Evolutionary conservation across 75 land plant species (phyloP).

Genomic region (Pinus tabuliformis): DNA sequence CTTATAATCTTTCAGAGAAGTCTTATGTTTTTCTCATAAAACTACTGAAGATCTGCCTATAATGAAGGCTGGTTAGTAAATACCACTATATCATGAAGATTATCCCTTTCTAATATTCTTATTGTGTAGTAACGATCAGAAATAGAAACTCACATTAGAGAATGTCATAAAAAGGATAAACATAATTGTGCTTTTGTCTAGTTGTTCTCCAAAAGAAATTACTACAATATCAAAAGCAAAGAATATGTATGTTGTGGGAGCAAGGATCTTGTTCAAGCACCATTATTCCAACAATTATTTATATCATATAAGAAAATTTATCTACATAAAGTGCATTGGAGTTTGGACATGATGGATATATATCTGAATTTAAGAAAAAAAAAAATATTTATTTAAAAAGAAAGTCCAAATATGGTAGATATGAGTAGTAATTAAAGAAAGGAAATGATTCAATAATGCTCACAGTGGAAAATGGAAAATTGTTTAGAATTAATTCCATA

Average conservation of each 20-base stretch:
- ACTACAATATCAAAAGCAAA: constrained; percentile 97
- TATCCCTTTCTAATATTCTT: background rate
- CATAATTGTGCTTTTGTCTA: constrained; percentile 83
- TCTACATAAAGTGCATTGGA: no score
- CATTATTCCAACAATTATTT: background rate
- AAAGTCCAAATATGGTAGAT: background rate
- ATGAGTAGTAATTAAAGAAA: background rate
- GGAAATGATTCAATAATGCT: no score
- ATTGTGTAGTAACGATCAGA: background rate
- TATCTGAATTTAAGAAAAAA: background rate
- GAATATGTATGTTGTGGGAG: constrained; percentile 93
- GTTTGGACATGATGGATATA: no score
- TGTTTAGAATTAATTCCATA: background rate
- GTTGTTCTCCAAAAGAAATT: constrained; percentile 96
- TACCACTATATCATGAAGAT: background rate
- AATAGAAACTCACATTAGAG: background rate
- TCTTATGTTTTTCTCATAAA: background rate
- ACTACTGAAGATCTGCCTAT: background rate
- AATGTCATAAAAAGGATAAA: background rate
- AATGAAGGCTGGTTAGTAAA: background rate
- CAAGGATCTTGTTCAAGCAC: constrained; percentile 59
- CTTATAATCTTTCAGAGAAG: background rate
- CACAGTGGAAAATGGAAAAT: background rate
- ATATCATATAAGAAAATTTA: background rate
- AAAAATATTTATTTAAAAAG: background rate